phyloP scores from a whole-genome alignment of 108 stramenopile species.

The Skeletonema potamos region DNA sequence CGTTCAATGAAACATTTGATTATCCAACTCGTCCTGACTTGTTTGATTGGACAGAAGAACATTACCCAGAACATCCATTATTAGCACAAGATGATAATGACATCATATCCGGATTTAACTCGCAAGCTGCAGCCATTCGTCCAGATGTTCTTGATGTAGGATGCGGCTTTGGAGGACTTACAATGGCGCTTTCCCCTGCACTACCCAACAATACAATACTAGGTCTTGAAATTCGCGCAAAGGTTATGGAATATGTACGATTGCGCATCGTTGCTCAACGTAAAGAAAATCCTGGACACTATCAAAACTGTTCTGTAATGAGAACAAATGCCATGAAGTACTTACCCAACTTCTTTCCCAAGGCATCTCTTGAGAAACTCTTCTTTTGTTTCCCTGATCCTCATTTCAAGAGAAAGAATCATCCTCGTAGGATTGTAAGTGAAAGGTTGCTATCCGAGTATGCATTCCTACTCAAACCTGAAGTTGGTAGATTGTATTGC shows the following conservation, averaged over 20 bases:
- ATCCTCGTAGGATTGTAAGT: slow-evolving; percentile 88
- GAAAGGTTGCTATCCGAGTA: slow-evolving; percentile 88
- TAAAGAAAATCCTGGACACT: slow-evolving; percentile 67
- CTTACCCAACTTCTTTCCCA: slow-evolving; percentile 68
- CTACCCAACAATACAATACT: slow-evolving; percentile 84
- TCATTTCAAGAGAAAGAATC: slow-evolving; percentile 98
- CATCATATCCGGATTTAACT: not conserved
- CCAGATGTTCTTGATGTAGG: slow-evolving; percentile 94
- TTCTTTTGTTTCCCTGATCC: slow-evolving; percentile 99
- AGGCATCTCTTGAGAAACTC: slow-evolving; percentile 71
- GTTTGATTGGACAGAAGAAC: slow-evolving; percentile 90
- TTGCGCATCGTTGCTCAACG: slow-evolving; percentile 89
- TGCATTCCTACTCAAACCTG: slow-evolving; percentile 81
- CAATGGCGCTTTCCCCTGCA: slow-evolving; percentile 65
- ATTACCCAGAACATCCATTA: slow-evolving; percentile 62
- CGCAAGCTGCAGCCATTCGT: slow-evolving; percentile 1
- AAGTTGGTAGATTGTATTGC: slow-evolving; percentile 78
- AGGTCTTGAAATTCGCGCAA: slow-evolving; percentile 95
- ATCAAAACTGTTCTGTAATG: slow-evolving; percentile 87
- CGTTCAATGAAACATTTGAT: slow-evolving; percentile 90
- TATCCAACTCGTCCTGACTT: slow-evolving; percentile 80
- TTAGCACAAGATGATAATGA: slow-evolving; percentile 13
- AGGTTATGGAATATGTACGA: slow-evolving; percentile 95
- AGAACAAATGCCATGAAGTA: slow-evolving; percentile 94
- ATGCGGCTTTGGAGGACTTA: slow-evolving; percentile 97